Evolutionary conservation across 805 yeast genomes (phyloP).

Genomic region (Blastobotrys peoriensis): DNA sequence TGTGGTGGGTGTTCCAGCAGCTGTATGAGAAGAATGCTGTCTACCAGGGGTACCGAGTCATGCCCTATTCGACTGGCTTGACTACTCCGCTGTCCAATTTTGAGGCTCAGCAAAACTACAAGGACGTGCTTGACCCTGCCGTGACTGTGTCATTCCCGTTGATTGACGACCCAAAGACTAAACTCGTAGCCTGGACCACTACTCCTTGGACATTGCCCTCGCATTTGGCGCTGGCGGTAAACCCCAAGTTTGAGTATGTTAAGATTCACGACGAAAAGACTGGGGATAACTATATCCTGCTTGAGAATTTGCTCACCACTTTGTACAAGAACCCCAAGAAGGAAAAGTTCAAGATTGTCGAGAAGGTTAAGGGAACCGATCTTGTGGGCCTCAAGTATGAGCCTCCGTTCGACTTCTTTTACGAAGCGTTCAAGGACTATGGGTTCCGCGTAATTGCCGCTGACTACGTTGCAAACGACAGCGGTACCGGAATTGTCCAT

Average conservation of each 20-base stretch:
- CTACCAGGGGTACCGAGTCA: slow-evolving; percentile 91
- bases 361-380: slow-evolving; percentile 70
- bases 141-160: slow-evolving; percentile 86
- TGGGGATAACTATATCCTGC: slow-evolving; percentile 71
- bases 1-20: slow-evolving; percentile 98
- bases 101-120: slow-evolving; percentile 97
- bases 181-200: slow-evolving; percentile 96
- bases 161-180: slow-evolving; percentile 71
- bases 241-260: slow-evolving; percentile 85
- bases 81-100: slow-evolving; percentile 96
- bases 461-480: slow-evolving; percentile 81
- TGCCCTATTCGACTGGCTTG: slow-evolving; percentile 98
- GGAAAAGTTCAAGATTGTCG: slow-evolving; percentile 80
- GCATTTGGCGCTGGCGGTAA: slow-evolving; percentile 84
- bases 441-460: slow-evolving; percentile 81
- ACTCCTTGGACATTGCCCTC: slow-evolving; percentile 99
- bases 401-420: slow-evolving; percentile 80
- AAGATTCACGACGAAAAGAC: slow-evolving; percentile 88
- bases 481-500: slow-evolving; percentile 99
- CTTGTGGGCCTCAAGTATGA: slow-evolving; percentile 72
- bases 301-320: slow-evolving; percentile 76
- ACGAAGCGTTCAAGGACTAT: slow-evolving; percentile 59
- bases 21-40: slow-evolving; percentile 80
- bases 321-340: slow-evolving; percentile 91
- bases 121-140: slow-evolving; percentile 96